Evolutionary conservation across 2,329 filamentous ascomycete genomes (phyloP), one percentile per base, ranked within the genome.

Genomic region (Delphinella strobiligena): DNA sequence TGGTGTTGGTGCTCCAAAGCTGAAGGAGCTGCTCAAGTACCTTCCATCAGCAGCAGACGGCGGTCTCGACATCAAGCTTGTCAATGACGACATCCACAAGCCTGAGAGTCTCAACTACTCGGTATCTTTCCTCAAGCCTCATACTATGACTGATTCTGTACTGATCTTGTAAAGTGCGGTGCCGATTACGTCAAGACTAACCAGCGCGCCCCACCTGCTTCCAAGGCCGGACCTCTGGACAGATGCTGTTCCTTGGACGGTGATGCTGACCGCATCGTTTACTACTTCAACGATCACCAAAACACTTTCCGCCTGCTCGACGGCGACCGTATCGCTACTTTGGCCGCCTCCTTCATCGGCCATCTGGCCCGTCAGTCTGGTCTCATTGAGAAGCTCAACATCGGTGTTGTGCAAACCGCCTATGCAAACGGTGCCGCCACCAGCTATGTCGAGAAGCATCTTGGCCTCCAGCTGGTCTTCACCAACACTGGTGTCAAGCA

Each of bases 101-200:
- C 84, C 89, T 3, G 87, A 94, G 57, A 75, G 81, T 40, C 69
- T 98, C 50, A 98, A 98, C 62, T 75, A 83, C 19, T 85, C 93
- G 53, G 84, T 88, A 68, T 62, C 73, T 36, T n/a, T n/a, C 17
- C 10, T 18, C 14, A 34, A 3, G 33, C n/a, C 12, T 22, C 2
- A 31, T 11, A n/a, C 29, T 29, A 7, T 4, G 2, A 34, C n/a
- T 19, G 10, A 22, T 43, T 14, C 40, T 35, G 19, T 7, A 39
- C 39, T 53, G 47, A 58, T 46, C 29, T 44, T 12, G 27, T 36
- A 4, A 19, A 93, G 78, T 93, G 84, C 56, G 91, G 91, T 61
- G 91, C 91, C 55, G 91, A 98, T 63, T 96, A 78, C 52, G 91
- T 98, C 62, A 98, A 98, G 69, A 96, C 91, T 14, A 86, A 86